Percentiles rank a stretch among this genome's conserved stretches.
phyloP scores from a whole-genome alignment of 352 stramenopile genomes.

The Phytophthora parvispora region DNA sequence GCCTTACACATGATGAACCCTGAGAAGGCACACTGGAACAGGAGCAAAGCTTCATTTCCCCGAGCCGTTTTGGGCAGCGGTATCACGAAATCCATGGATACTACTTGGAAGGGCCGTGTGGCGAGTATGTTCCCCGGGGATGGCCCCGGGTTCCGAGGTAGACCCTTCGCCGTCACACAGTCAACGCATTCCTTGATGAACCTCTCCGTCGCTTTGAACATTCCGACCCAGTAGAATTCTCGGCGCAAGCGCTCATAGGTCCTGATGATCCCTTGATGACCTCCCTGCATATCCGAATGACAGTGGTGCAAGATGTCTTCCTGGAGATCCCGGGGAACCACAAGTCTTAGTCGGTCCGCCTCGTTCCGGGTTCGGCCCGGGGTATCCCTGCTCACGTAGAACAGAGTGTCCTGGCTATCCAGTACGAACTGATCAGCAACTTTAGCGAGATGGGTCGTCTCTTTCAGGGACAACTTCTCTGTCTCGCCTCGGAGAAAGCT shows the following conservation, averaged over 20 bases:
- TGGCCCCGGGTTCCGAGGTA: background rate
- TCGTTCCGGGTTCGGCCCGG: background rate
- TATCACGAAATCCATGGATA: conserved; percentile 28
- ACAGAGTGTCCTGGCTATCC: background rate
- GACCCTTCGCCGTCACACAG: conserved; percentile 1
- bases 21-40: conserved; percentile 12
- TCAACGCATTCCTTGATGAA: conserved; percentile 12
- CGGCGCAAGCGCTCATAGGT: conserved; percentile 1
- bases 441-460: conserved; percentile 1
- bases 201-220: conserved; percentile 3
- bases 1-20: conserved; percentile 33
- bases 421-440: conserved; percentile 7
- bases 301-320: conserved; percentile 4
- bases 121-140: conserved; percentile 7
- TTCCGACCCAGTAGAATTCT: conserved; percentile 12
- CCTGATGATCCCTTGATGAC: conserved; percentile 8
- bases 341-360: background rate
- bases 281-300: conserved; percentile 4
- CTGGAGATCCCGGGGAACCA: conserved; percentile 3
- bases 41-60: conserved; percentile 4
- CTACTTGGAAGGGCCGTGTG: conserved; percentile 6
- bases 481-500: background rate
- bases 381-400: background rate
- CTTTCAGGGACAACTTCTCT: background rate
- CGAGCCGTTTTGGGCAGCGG: background rate